Base-by-base conservation (phyloP, 2,329 filamentous ascomycete species). In the Phialophora tarda region DNA sequence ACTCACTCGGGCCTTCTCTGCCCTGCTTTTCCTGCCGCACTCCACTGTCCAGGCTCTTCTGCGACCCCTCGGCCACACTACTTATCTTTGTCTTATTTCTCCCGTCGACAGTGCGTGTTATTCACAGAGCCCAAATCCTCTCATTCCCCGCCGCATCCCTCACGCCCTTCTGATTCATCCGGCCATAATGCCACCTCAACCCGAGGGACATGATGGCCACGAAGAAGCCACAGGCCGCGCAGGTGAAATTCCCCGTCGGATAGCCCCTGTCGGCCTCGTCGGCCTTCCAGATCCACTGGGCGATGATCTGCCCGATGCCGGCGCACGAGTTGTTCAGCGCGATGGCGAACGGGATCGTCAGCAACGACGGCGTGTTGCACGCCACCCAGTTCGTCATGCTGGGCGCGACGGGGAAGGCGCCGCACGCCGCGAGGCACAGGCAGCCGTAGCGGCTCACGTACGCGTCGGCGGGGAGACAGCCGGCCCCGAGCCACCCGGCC, bases 201-300 rank as follows among this genome's bases (percentile, higher is more conserved):
- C 61, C 56, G 2, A 57, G 41, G 14, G 62, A 59, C 10, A 64
- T 32, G n/a, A 63, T 64, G 7, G 70, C 68, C 30, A 71, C 70
- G 53, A 67, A 71, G 59, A 69, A 71, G 50, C 66, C 65, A 48
- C 70, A 71, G 1, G 59, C 70, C 5, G 70, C 70, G 66, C 79
- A 81, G 1, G 77, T 76, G 62, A 80, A 90, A 73, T 91, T 89
- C 0, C 89, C 89, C 0, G 88, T 91, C 0, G 88, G 88, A 74
- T 90, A 91, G 0, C 89, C 89, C 10, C 71, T 77, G 24, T 78
- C 75, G 21, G 82, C 84, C 75, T 92, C 88, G 11, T 84, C 78
- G 0, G 85, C 81, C 73, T 89, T 89, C 77, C 91, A 91, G 68
- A 91, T 91, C 88, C 88, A 92, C 0, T 91, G 88, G 0, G 89